Base-by-base conservation (phyloP, 495 filamentous ascomycete genomes). In the Aspergillus nanangensis region DNA sequence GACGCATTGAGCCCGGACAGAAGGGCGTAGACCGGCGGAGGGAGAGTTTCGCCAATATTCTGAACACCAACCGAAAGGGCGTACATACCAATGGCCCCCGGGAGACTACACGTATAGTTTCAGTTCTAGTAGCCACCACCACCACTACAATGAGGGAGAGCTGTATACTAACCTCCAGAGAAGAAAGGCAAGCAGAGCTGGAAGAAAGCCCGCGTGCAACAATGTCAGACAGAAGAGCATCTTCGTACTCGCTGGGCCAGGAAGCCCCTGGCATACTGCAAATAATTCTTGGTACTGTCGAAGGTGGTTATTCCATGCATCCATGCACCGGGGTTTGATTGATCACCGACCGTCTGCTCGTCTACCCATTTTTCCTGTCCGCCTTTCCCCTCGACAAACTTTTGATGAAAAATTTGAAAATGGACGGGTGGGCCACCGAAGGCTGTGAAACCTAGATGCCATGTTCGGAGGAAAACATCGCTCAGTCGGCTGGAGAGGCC, bases 221-320 rank as follows among this genome's bases (percentile, higher is more conserved):
- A 86, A 55, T 22, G 83, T 80, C 22, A 92, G 80, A 51, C 82
- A 86, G 51, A 87, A 91, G 0, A 80, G 56, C 82, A 92, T 88
- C 64, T 92, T 92, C 14, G 87, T 90, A 57, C 80, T 86, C 1
- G 59, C 88, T 0, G 88, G 88, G 0, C 88, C 88, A 0, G 84
- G 81, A 15, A 91, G 76, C 11, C 82, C 81, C 61, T 91, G 88
- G 37, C 79, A 85, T 50, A 94, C 67, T 15, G 84, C 84, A 61
- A 92, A 94, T 13, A 91, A 75, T 55, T 94, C 87, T 65, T 90
- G 84, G 64, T 87, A 94, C 83, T 87, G 48, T 22, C 15, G 34
- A n/a, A n/a, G 20, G 13, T 14, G 15, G 41, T 20, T n/a, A 19
- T 48, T 22, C 20, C 48, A 22, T 8, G 15, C 15, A 11, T 22